Conservation (phyloP, 768 basidiomycete genomes). For the Zangia roseola region DNA sequence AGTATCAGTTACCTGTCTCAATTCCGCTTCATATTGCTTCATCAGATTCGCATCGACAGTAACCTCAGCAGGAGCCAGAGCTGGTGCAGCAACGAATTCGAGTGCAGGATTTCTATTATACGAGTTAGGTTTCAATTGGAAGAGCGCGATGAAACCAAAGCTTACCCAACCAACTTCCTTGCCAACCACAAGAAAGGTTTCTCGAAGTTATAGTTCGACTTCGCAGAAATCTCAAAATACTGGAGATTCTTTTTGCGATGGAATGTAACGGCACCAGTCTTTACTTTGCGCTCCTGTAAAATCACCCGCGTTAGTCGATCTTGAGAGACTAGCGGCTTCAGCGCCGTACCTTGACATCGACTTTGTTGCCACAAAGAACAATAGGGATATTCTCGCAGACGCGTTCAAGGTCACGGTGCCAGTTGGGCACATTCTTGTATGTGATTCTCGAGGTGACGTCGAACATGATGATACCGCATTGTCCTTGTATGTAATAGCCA, state of each 20-base stretch:
- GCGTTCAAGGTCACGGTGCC: constrained; percentile 99
- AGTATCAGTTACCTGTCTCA: constrained; percentile 53
- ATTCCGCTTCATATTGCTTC: constrained; percentile 74
- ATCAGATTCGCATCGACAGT: constrained; percentile 77
- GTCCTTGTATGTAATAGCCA: constrained; percentile 95
- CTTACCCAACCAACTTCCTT: constrained; percentile 94
- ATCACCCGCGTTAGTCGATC: constrained; percentile 7
- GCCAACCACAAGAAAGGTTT: constrained; percentile 99
- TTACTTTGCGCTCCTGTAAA: constrained; percentile 97
- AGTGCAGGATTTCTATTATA: constrained; percentile 69
- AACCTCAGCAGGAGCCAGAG: constrained; percentile 93
- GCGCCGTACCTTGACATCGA: constrained; percentile 89
- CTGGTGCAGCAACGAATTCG: constrained; percentile 96
- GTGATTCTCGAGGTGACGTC: constrained; percentile 99
- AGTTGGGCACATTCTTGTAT: constrained; percentile 99
- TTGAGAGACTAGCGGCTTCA: neutral
- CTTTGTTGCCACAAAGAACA: constrained; percentile 99
- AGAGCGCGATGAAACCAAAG: constrained; percentile 6
- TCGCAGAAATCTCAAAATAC: constrained; percentile 99
- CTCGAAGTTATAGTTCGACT: constrained; percentile 99
- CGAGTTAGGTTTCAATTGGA: neutral
- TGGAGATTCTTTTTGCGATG: constrained; percentile 99
- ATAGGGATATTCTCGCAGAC: constrained; percentile 99
- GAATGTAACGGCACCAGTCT: constrained; percentile 98
- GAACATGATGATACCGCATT: constrained; percentile 99